Evolutionary conservation across 2,329 filamentous ascomycete species (phyloP), one percentile per base, ranked within the genome.

Genomic region (Cladosporium velox): DNA sequence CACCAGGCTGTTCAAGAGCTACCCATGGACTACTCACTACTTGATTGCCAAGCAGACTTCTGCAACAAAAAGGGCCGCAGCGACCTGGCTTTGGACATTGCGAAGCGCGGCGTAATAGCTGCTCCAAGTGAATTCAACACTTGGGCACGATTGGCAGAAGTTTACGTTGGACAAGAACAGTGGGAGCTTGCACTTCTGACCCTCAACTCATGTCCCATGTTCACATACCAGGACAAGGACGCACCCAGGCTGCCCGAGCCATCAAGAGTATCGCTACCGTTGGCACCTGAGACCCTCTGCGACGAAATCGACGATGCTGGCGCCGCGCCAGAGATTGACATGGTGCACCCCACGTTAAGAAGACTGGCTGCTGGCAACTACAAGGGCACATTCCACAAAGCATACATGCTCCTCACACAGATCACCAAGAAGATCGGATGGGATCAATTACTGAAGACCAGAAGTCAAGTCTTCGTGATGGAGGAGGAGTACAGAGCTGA

Each of bases 181-280:
- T 99, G 95, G 93, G 95, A 98, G 75, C 88, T 98, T 71, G 95
- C 95, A 0, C 85, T 99, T 28, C 89, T 96, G 5, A 98, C 95
- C 4, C 85, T 99, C 62, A 99, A 99, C 80, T 99, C 95, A 21
- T 99, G 95, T 78, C 95, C 95, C 10, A 99, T 99, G 95, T 99
- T 99, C 79, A 99, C 95, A 7, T 98, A 99, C 78, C 95, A 98
- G 79, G 95, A 99, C 79, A 98, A 97, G 79, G 95, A 99, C 77
- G 90, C 93, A 6, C 95, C 95, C 3, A 82, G 95, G 67, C 94
- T 98, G 90, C 95, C 95, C 1, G 93, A 97, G 75, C 93, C 95
- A 0, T 90, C 91, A 72, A 91, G 93, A 65, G 91, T 98, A 51
- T 88, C 91, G 71, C 86, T 99, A 15, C 95, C 95, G 0, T 91